phyloP scores from a whole-genome alignment of 495 filamentous ascomycete genomes.

The Schizothecium vesticola region DNA sequence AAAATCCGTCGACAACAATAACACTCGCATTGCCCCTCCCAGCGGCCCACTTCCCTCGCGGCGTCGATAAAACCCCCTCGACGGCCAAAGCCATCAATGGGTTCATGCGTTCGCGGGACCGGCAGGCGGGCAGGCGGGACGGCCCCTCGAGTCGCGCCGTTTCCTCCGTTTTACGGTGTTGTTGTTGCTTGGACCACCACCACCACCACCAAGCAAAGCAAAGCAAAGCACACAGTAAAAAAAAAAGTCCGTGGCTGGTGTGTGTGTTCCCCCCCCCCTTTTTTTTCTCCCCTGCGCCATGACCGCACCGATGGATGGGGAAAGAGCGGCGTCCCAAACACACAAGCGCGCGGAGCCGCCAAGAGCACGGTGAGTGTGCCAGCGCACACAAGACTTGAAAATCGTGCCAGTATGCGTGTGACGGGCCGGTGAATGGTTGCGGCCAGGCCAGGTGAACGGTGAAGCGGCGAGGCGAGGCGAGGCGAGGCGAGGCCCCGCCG shows the following conservation, averaged over 20 bases:
- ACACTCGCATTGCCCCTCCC: not conserved
- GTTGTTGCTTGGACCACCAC: not conserved
- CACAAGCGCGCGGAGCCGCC: not conserved
- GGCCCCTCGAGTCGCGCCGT: not conserved
- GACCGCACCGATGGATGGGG: not conserved
- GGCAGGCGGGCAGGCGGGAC: not conserved
- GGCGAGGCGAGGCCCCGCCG: not conserved
- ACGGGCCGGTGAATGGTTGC: not conserved
- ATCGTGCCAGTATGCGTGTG: not conserved
- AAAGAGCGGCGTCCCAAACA: not conserved
- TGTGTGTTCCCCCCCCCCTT: not conserved
- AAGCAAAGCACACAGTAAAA: not conserved
- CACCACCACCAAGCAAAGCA: not conserved
- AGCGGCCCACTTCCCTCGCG: not conserved
- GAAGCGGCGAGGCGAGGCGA: not conserved
- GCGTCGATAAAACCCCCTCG: constrained; percentile 6
- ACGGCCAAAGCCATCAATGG: constrained; percentile 8
- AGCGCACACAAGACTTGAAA: not conserved
- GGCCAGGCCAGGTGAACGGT: not conserved
- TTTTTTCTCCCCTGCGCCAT: not conserved
- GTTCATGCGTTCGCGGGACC: constrained; percentile 4
- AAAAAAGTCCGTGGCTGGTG: constrained; percentile 5
- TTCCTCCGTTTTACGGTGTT: not conserved
- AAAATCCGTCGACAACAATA: not conserved
- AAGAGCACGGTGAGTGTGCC: not conserved